These are phyloP conservation scores for Protea cynaroides DNA, from an alignment of 164 flowering plant species.

Conservation along the genomic window DNA sequence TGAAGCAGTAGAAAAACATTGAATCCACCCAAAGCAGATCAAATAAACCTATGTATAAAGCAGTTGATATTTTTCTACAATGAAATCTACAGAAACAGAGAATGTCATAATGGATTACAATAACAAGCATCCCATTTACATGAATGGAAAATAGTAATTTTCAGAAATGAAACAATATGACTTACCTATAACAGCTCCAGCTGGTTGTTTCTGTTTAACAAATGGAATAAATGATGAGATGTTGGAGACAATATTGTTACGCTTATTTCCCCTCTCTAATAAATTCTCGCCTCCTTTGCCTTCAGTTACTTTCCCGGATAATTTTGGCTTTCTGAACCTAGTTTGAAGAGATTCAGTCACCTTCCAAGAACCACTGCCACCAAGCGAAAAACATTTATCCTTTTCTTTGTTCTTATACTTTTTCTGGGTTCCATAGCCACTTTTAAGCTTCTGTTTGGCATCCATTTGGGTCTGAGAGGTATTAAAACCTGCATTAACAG, in stretches of 20 bases:
- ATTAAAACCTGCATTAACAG: conserved; percentile 29
- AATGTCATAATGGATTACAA: not conserved
- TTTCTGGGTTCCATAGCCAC: conserved; percentile 19
- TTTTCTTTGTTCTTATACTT: conserved; percentile 27
- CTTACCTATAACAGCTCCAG: conserved; percentile 49
- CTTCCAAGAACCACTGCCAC: conserved; percentile 30
- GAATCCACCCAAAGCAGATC: not conserved
- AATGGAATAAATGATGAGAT: conserved; percentile 69
- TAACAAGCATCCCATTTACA: not conserved
- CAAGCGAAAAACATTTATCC: conserved; percentile 28
- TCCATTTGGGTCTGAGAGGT: conserved; percentile 21
- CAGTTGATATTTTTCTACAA: not conserved
- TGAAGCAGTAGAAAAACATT: not conserved
- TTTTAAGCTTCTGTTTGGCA: conserved; percentile 22
- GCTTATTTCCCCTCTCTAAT: conserved; percentile 33
- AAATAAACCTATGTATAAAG: not conserved
- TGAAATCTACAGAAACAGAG: not conserved
- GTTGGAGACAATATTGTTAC: conserved; percentile 68
- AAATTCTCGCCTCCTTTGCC: conserved; percentile 32
- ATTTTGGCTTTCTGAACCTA: conserved; percentile 38
- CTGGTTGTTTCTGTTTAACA: conserved; percentile 66
- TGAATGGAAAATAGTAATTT: not conserved
- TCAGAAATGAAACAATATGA: not conserved
- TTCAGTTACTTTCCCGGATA: conserved; percentile 34
- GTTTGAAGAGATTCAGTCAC: conserved; percentile 24